These are phyloP conservation scores for Neonectria coccinea DNA, from an alignment of 2,329 filamentous ascomycete genomes.

Conservation along the genomic window DNA sequence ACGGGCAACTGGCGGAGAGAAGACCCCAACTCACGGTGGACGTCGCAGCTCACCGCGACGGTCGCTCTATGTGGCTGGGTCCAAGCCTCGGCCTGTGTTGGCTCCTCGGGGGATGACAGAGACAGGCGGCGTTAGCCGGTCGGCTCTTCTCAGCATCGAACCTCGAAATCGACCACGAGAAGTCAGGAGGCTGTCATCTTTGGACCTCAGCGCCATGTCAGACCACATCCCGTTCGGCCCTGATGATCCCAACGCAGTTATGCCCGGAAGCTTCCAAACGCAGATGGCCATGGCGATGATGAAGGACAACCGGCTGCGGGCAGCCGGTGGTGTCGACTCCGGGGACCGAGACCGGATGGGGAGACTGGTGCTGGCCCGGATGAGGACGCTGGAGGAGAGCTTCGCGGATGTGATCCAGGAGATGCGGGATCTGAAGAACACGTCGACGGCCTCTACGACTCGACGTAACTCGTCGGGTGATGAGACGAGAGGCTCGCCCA, in stretches of 20 bases:
- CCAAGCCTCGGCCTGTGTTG: constrained; percentile 68
- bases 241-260: constrained; percentile 70
- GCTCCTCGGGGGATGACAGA: constrained; percentile 55
- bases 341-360: constrained; percentile 76
- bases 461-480: constrained; percentile 65
- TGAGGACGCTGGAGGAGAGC: constrained; percentile 93
- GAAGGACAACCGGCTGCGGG: constrained; percentile 65
- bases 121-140: constrained; percentile 52
- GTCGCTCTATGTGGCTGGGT: constrained; percentile 56
- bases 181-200: constrained; percentile 66
- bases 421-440: constrained; percentile 72
- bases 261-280: constrained; percentile 83
- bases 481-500: constrained; percentile 45
- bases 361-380: constrained; percentile 84
- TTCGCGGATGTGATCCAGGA: constrained; percentile 89
- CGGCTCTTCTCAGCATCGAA: constrained; percentile 65
- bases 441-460: constrained; percentile 60
- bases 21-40: constrained; percentile 50
- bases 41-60: constrained; percentile 62
- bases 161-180: constrained; percentile 55
- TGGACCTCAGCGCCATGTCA: constrained; percentile 79
- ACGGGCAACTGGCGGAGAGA: constrained; percentile 47
- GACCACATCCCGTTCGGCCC: constrained; percentile 71
- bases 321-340: constrained; percentile 51
- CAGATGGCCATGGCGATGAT: constrained; percentile 81